phyloP scores from a whole-genome alignment of 2,329 filamentous ascomycete species.

The Trichoderma gracile region DNA sequence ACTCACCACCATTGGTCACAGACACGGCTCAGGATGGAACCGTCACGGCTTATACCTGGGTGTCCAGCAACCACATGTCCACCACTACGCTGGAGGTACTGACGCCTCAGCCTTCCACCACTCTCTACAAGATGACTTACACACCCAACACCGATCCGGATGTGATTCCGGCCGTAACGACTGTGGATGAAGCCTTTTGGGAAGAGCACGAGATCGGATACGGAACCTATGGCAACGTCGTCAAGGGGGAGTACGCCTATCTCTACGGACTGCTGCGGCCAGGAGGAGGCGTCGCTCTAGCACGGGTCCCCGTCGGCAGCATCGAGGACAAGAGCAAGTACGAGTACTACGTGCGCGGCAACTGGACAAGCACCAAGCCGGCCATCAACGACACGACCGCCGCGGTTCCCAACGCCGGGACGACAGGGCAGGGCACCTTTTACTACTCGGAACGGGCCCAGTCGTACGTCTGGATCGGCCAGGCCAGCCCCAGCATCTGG shows the following conservation, averaged over 20 bases:
- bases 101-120: conserved; percentile 17
- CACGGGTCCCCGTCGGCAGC: conserved; percentile 26
- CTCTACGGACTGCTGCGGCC: conserved; percentile 28
- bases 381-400: conserved; percentile 24
- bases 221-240: conserved; percentile 29
- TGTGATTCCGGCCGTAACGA: conserved; percentile 24
- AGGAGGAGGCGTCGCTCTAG: conserved; percentile 27
- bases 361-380: conserved; percentile 28
- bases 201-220: conserved; percentile 25
- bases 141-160: conserved; percentile 23
- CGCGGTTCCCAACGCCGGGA: conserved; percentile 29
- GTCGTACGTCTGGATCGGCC: conserved; percentile 32
- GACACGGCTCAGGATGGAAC: conserved; percentile 19
- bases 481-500: conserved; percentile 26
- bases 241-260: conserved; percentile 28
- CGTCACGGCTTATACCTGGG: conserved; percentile 28
- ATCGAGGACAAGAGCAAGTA: conserved; percentile 30
- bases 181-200: conserved; percentile 27
- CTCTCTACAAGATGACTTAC: conserved; percentile 29
- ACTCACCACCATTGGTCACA: conserved; percentile 28
- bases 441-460: conserved; percentile 29
- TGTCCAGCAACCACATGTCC: conserved; percentile 19
- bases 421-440: conserved; percentile 32
- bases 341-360: conserved; percentile 29
- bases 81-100: conserved; percentile 5